These are phyloP conservation scores for Globisporangium canariense DNA, from an alignment of 352 stramenopile genomes.

Conservation along the genomic window DNA sequence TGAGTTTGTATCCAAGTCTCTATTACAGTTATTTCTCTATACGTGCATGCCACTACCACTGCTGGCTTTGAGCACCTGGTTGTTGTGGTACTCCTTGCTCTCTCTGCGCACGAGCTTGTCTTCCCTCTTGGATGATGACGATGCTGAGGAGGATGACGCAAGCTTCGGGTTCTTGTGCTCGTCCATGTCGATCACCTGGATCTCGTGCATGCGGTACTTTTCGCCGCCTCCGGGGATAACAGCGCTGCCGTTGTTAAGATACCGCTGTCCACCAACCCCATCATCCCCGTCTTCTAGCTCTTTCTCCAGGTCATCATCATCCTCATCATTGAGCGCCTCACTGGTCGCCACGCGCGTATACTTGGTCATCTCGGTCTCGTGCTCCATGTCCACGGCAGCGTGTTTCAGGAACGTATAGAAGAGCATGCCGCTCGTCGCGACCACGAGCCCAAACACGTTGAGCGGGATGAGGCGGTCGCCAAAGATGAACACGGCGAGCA, in stretches of 20 bases:
- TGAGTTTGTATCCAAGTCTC: not conserved
- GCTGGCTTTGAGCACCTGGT: slow-evolving; percentile 15
- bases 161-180: slow-evolving; percentile 4
- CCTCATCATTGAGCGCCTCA: not conserved
- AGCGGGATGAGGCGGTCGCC: slow-evolving; percentile 55
- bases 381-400: slow-evolving; percentile 20
- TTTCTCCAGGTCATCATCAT: not conserved
- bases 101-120: slow-evolving; percentile 45
- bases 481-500: slow-evolving; percentile 77
- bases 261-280: not conserved
- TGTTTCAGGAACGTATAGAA: slow-evolving; percentile 79
- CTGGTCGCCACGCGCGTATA: slow-evolving; percentile 39
- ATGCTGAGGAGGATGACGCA: slow-evolving; percentile 19
- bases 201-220: slow-evolving; percentile 13
- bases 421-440: slow-evolving; percentile 71
- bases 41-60: slow-evolving; percentile 26
- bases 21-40: slow-evolving; percentile 27
- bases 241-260: not conserved
- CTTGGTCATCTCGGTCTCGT: slow-evolving; percentile 15
- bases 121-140: slow-evolving; percentile 19
- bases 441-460: slow-evolving; percentile 64
- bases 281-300: not conserved
- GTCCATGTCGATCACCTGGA: slow-evolving; percentile 22
- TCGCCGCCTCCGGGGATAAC: not conserved
- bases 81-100: slow-evolving; percentile 50